Percentiles rank a stretch among this genome's conserved stretches.
Evolutionary conservation across 2,329 filamentous ascomycete genomes (phyloP).

Genomic region (Penicillium palitans): DNA sequence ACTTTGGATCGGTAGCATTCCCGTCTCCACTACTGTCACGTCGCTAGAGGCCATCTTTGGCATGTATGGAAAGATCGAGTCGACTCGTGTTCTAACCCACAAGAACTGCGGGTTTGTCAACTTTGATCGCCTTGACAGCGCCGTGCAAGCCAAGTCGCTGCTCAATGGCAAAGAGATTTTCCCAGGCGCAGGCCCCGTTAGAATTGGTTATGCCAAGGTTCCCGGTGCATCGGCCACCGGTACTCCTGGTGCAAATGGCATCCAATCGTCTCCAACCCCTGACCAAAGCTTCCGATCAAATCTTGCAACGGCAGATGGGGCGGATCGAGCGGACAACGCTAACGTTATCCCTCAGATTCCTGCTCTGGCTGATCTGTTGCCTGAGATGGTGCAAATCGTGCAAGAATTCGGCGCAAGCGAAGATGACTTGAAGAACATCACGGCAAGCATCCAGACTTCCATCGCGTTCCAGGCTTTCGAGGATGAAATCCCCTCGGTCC

Average conservation of each 20-base stretch:
- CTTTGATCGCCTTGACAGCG: conserved; percentile 88
- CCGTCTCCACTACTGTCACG: conserved; percentile 92
- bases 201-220: conserved; percentile 97
- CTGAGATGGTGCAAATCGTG: conserved; percentile 82
- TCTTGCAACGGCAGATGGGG: conserved; percentile 27
- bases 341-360: conserved; percentile 59
- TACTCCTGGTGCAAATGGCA: conserved; percentile 83
- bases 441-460: conserved; percentile 70
- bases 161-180: conserved; percentile 98
- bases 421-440: conserved; percentile 73
- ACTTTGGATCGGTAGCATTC: conserved; percentile 96
- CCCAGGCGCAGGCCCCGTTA: conserved; percentile 87
- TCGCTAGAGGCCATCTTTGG: conserved; percentile 95
- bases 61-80: conserved; percentile 86
- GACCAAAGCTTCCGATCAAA: conserved; percentile 65
- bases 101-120: conserved; percentile 99
- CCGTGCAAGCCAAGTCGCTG: conserved; percentile 79
- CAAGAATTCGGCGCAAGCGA: conserved; percentile 82
- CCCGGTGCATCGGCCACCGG: conserved; percentile 75
- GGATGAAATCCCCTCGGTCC: conserved; percentile 83
- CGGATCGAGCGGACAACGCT: conserved; percentile 34
- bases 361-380: conserved; percentile 72
- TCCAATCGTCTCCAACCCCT: conserved; percentile 87
- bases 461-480: conserved; percentile 71
- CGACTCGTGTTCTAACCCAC: conserved; percentile 89